Conservation (phyloP, 2,329 filamentous ascomycete species). For the Trichoderma brevicompactum region DNA sequence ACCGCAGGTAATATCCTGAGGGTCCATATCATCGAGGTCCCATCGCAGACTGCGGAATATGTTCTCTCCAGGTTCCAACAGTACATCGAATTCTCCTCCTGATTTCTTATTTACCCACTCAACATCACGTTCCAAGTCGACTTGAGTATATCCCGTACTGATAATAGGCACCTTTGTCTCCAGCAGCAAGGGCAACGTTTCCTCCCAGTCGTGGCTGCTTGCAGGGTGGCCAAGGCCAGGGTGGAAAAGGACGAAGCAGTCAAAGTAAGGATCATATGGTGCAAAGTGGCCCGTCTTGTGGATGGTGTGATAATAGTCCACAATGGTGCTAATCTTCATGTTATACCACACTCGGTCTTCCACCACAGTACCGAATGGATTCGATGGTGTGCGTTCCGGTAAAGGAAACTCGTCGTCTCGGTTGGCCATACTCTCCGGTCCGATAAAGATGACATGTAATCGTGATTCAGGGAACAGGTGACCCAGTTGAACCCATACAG, state of each 20-base stretch:
- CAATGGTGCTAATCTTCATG: constrained; percentile 96
- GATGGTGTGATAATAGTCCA: constrained; percentile 97
- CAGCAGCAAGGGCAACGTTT: constrained; percentile 84
- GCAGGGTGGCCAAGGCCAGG: constrained; percentile 94
- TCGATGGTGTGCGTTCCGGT: constrained; percentile 79
- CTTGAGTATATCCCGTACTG: constrained; percentile 93
- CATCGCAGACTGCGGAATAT: constrained; percentile 90
- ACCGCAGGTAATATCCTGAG: constrained; percentile 89
- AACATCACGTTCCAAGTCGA: constrained; percentile 91
- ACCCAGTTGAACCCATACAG: constrained; percentile 92
- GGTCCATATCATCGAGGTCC: constrained; percentile 96
- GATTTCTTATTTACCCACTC: constrained; percentile 87
- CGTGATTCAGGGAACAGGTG: constrained; percentile 92
- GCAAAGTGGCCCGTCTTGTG: constrained; percentile 89
- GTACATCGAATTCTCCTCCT: constrained; percentile 85
- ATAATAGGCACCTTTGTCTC: constrained; percentile 96
- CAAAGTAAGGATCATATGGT: constrained; percentile 97
- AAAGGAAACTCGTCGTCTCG: constrained; percentile 91
- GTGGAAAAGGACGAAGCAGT: constrained; percentile 96
- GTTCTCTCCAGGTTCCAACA: constrained; percentile 93
- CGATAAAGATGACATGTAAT: constrained; percentile 92
- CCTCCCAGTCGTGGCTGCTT: constrained; percentile 89
- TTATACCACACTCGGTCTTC: constrained; percentile 87
- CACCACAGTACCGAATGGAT: constrained; percentile 92
- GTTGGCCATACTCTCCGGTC: constrained; percentile 93